phyloP scores from a whole-genome alignment of 1,284 basidiomycete genomes.

The Ceratobasidium sp. region DNA sequence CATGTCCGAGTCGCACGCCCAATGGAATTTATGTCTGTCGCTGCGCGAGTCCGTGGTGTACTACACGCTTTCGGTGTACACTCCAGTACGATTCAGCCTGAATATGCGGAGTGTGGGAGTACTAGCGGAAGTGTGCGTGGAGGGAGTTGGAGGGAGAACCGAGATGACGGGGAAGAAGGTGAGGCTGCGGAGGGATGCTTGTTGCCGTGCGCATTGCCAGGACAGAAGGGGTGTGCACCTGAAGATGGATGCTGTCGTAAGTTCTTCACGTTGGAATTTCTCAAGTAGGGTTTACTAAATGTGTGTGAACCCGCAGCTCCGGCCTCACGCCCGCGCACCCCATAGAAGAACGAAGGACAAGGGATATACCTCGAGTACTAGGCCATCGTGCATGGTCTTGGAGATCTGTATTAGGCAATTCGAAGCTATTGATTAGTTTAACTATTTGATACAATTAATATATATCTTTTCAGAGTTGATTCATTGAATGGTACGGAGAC shows the following conservation, averaged over 20 bases:
- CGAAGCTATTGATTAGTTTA: no score
- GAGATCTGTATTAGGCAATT: no score
- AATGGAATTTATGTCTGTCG: conserved; percentile 89
- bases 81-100: conserved; percentile 89
- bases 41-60: conserved; percentile 81
- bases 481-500: no score
- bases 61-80: conserved; percentile 95
- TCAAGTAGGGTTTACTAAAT: neutral
- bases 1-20: conserved; percentile 83
- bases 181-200: conserved; percentile 51
- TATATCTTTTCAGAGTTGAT: no score
- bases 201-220: conserved; percentile 48
- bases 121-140: conserved; percentile 11
- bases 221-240: conserved; percentile 46
- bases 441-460: no score
- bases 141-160: neutral
- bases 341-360: neutral
- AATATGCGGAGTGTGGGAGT: conserved; percentile 55
- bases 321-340: conserved; percentile 7
- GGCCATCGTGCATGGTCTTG: no score
- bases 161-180: conserved; percentile 15
- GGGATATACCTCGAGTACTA: no score
- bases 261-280: conserved; percentile 52
- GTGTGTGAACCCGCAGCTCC: neutral
- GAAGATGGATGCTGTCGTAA: conserved; percentile 84